These are phyloP conservation scores for Phytophthora pini DNA, from an alignment of 352 stramenopile species.

Conservation along the genomic window DNA sequence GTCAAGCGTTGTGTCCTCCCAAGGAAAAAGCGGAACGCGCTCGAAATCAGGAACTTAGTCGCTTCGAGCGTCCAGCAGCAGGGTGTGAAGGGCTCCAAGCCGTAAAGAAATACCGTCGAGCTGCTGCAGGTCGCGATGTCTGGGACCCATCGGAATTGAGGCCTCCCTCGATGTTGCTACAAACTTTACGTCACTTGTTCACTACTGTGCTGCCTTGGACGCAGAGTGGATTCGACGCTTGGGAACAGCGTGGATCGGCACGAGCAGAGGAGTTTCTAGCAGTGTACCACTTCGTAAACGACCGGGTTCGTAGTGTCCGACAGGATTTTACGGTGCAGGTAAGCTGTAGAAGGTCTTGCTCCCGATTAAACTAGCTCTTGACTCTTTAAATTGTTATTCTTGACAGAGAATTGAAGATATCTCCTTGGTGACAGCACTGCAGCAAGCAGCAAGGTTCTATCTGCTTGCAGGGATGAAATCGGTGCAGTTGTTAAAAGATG, in stretches of 20 bases:
- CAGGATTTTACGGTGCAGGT: constrained; percentile 81
- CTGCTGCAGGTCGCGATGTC: constrained; percentile 48
- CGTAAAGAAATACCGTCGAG: constrained; percentile 66
- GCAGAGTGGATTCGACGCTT: constrained; percentile 41
- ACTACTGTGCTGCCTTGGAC: constrained; percentile 40
- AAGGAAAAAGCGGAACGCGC: constrained; percentile 41
- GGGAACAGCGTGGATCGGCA: constrained; percentile 6
- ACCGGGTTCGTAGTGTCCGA: constrained; percentile 73
- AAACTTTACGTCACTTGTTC: constrained; percentile 56
- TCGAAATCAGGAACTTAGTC: constrained; percentile 50
- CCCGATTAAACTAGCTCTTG: neutral
- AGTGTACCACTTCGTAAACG: constrained; percentile 75
- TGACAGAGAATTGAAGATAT: constrained; percentile 44
- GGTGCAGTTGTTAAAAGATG: constrained; percentile 37
- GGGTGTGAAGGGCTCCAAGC: constrained; percentile 18
- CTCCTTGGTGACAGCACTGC: constrained; percentile 47
- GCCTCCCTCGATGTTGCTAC: constrained; percentile 44
- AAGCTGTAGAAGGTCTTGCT: neutral
- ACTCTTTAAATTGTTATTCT: constrained; percentile 2
- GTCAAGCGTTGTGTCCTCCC: constrained; percentile 39
- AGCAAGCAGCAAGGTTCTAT: constrained; percentile 66
- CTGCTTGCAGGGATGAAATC: constrained; percentile 51
- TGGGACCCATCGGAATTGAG: constrained; percentile 36
- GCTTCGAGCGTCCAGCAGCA: constrained; percentile 43
- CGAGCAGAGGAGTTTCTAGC: constrained; percentile 48